phyloP scores from a whole-genome alignment of 176 grass and related monocot species.

The Aegilops umbellulata region DNA sequence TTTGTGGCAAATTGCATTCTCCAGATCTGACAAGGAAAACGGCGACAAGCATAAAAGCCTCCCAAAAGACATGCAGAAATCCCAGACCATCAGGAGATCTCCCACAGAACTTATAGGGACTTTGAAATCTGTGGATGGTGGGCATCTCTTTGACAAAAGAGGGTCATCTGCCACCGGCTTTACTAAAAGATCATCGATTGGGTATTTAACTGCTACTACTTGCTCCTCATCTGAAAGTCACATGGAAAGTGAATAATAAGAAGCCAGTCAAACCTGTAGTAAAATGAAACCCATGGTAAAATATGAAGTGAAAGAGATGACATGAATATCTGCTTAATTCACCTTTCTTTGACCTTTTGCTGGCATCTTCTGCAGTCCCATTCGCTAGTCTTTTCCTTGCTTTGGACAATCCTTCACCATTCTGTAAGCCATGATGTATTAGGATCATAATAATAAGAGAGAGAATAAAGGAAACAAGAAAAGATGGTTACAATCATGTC shows the following conservation, averaged over 20 bases:
- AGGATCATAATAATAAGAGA: slow-evolving; percentile 21
- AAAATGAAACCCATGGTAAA: slow-evolving; percentile 13
- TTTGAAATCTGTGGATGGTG: slow-evolving; percentile 61
- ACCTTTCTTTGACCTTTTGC: slow-evolving; percentile 49
- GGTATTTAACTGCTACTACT: slow-evolving; percentile 48
- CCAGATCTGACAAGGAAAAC: slow-evolving; percentile 83
- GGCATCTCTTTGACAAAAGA: slow-evolving; percentile 48
- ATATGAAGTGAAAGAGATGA: slow-evolving; percentile 19
- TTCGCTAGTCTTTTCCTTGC: slow-evolving; percentile 50
- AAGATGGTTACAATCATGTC: slow-evolving; percentile 52
- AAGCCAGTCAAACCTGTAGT: neutral
- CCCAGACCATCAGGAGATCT: slow-evolving; percentile 83
- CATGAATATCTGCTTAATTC: slow-evolving; percentile 9
- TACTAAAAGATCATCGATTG: slow-evolving; percentile 85
- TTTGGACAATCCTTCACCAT: slow-evolving; percentile 46
- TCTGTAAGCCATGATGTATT: slow-evolving; percentile 40
- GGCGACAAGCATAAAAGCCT: slow-evolving; percentile 65
- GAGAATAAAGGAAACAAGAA: slow-evolving; percentile 25
- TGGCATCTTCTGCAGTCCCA: slow-evolving; percentile 30
- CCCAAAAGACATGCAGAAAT: slow-evolving; percentile 79
- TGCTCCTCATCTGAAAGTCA: slow-evolving; percentile 50
- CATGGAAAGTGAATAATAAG: slow-evolving; percentile 28
- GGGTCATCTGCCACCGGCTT: slow-evolving; percentile 49
- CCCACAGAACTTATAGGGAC: slow-evolving; percentile 74
- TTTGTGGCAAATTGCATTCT: slow-evolving; percentile 83